These are phyloP conservation scores for Trichoderma atroviride DNA, from an alignment of 2,329 filamentous ascomycete species.

Conservation along the genomic window DNA sequence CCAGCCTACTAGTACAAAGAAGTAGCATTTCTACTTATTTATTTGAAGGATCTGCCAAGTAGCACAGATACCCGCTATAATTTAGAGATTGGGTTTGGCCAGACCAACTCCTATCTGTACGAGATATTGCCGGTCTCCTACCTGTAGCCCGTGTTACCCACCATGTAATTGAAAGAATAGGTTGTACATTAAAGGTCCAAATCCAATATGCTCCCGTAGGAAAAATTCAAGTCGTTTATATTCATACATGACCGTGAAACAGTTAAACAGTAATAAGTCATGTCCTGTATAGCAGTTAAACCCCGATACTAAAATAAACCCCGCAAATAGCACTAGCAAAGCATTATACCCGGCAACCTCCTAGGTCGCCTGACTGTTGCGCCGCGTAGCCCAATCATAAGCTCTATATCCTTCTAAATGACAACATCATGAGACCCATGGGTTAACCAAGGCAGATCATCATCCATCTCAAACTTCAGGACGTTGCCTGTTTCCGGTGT, in stretches of 20 bases:
- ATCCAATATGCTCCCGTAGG: background rate
- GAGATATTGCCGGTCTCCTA: background rate
- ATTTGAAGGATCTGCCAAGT: background rate
- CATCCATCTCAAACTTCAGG: background rate
- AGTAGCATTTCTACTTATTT: no score
- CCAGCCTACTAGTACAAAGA: no score
- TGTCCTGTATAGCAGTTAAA: background rate
- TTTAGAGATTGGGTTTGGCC: no score
- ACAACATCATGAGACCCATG: slow-evolving; percentile 7
- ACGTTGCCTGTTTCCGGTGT: slow-evolving; percentile 37
- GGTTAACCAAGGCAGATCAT: background rate
- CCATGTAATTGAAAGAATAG: background rate
- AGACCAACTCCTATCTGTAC: no score
- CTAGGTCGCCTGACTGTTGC: slow-evolving; percentile 14
- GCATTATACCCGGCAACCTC: background rate
- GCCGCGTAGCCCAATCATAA: background rate
- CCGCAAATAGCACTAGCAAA: background rate
- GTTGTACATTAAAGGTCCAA: background rate
- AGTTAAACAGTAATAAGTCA: background rate
- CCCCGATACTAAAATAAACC: background rate
- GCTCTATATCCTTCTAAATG: slow-evolving; percentile 1
- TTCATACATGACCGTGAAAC: background rate
- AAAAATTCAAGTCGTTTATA: background rate
- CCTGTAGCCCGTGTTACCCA: background rate
- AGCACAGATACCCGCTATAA: background rate